Percentiles rank a stretch among this genome's conserved stretches.
Conservation (phyloP, 2,329 filamentous ascomycete genomes). For the Ceratocystis lukuohia region DNA sequence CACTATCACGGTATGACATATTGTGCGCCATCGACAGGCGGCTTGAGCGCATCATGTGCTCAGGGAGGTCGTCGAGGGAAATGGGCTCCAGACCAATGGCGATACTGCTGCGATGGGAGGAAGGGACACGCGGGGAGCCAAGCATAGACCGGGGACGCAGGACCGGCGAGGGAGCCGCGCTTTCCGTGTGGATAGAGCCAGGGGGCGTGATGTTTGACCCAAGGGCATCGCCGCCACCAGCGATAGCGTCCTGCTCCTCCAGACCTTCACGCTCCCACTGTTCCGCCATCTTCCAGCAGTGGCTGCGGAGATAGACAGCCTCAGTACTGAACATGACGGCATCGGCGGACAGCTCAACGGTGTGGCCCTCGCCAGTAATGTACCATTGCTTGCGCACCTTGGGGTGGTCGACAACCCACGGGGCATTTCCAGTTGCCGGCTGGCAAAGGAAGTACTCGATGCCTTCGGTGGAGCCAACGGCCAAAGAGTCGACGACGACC, state of each 20-base stretch:
- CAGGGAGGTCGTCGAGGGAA: conserved; percentile 17
- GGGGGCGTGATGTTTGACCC: conserved; percentile 19
- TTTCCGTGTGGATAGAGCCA: conserved; percentile 10
- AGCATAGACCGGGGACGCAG: conserved; percentile 13
- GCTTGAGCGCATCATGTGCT: conserved; percentile 14
- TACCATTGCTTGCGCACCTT: conserved; percentile 59
- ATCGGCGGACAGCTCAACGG: conserved; percentile 45
- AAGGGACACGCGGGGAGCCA: conserved; percentile 13
- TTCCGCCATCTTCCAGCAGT: conserved; percentile 43
- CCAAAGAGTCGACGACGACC: conserved; percentile 62
- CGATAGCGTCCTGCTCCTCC: conserved; percentile 19
- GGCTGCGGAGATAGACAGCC: conserved; percentile 44
- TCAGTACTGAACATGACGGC: conserved; percentile 49
- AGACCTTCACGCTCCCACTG: conserved; percentile 33
- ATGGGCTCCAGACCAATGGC: conserved; percentile 33
- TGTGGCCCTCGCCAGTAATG: conserved; percentile 49
- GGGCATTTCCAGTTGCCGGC: conserved; percentile 55
- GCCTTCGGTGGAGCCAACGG: conserved; percentile 51
- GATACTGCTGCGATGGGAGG: conserved; percentile 30
- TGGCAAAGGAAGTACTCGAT: conserved; percentile 76
- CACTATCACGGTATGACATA: conserved; percentile 7
- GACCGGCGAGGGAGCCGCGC: conserved; percentile 11
- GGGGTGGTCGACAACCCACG: conserved; percentile 56
- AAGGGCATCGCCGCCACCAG: neutral
- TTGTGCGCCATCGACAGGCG: conserved; percentile 13